Evolutionary conservation across 805 yeast genomes (phyloP), one percentile per base, ranked within the genome.

Genomic region (Myxozyma neglecta): DNA sequence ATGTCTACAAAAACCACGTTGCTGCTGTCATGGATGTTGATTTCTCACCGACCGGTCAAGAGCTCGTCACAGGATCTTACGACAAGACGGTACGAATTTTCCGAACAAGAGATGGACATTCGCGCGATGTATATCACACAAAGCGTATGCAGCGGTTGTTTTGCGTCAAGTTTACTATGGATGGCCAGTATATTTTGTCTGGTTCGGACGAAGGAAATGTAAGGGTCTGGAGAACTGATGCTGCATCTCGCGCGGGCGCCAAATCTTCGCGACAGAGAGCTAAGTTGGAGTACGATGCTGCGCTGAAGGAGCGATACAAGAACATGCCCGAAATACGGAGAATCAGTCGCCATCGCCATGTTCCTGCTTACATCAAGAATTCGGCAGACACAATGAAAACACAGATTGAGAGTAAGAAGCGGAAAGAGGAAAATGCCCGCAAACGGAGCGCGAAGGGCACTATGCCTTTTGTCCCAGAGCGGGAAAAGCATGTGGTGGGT

Each of bases 161-260:
- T 75, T 83, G 88, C 59, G 90, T 87, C 45, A 85, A 86, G 66
- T 96, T 81, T 75, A 84, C 97, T 8, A 90, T 90, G 84, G 99
- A 94, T 75, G 82, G 96, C 58, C 85, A 87, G 71, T 94, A 90
- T 76, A 84, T 94, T 40, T 76, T 92, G 55, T 84, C 90, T 61
- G 99, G 97, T 18, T 89, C 97, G 1, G 99, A 94, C 75, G 99
- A 94, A 74, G 96, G 97, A 68, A 96, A 96, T 75, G 85, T 96
- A 35, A 81, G 99, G 69, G 70, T 96, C 60, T 94, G 99, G 99
- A 82, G 99, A 75, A 77, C 96, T 9, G 82, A 82, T 60, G 96
- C 97, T 0, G 84, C 88, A 74, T 96, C 90, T 62, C 81, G 97
- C 71, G 81, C 96, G 0, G 85, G 85, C 60, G 87, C 90, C 64